These are phyloP conservation scores for Blastobotrys raffinosifermentans DNA, from an alignment of 1,139 yeast species.

Conservation along the genomic window DNA sequence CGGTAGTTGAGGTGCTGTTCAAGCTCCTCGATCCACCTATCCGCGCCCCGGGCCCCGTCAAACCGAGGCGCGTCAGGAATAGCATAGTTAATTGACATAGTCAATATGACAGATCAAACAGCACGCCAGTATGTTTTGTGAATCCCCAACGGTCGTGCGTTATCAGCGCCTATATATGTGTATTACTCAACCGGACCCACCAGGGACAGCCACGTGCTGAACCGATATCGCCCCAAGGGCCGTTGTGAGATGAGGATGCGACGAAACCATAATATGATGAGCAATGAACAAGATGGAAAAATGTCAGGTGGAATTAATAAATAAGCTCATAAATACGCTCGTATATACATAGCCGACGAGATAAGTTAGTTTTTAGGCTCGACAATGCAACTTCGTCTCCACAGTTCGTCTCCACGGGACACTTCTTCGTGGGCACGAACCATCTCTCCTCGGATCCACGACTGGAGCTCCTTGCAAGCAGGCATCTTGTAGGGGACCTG, in stretches of 20 bases:
- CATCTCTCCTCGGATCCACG: slow-evolving; percentile 35
- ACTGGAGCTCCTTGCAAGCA: slow-evolving; percentile 26
- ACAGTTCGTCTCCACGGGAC: slow-evolving; percentile 31
- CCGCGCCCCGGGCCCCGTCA: neutral
- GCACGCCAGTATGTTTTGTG: too few species aligned
- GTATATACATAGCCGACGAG: slow-evolving; percentile 1
- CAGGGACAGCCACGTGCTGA: too few species aligned
- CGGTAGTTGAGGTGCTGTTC: neutral
- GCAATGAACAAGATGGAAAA: neutral
- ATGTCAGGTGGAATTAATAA: neutral
- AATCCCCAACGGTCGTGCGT: too few species aligned
- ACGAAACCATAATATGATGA: too few species aligned
- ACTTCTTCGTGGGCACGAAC: slow-evolving; percentile 28
- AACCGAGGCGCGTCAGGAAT: slow-evolving; percentile 1
- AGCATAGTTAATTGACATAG: neutral
- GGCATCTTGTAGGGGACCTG: slow-evolving; percentile 51
- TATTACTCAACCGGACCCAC: too few species aligned
- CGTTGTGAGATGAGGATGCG: too few species aligned
- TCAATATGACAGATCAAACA: too few species aligned
- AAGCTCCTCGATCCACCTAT: neutral
- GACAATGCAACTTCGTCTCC: slow-evolving; percentile 35
- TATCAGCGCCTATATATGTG: too few species aligned
- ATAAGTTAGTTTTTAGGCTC: slow-evolving; percentile 27
- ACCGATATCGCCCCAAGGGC: too few species aligned
- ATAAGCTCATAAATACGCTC: neutral